Conservation (phyloP, 2,329 filamentous ascomycete species). For the Botryotinia calthae region DNA sequence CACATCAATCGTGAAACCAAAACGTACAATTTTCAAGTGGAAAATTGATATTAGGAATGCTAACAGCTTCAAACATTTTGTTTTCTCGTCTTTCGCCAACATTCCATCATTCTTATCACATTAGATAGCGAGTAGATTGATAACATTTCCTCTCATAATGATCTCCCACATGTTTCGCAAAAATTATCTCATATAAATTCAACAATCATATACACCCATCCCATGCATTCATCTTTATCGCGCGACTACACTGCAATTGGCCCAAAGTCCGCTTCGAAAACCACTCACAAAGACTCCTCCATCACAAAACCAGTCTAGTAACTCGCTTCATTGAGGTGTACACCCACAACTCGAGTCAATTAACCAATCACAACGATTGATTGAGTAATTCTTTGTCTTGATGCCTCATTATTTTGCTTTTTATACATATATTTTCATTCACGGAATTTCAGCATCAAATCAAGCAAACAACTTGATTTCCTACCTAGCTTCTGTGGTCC, state of each 20-base stretch:
- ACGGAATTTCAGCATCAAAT: rapidly evolving
- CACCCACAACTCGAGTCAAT: background rate
- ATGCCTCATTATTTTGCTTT: rapidly evolving
- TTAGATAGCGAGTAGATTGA: background rate
- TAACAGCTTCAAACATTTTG: background rate
- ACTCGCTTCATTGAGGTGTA: background rate
- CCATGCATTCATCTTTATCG: background rate
- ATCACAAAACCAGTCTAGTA: background rate
- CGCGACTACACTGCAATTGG: background rate
- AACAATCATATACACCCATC: background rate
- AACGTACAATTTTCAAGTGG: background rate
- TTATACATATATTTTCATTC: background rate
- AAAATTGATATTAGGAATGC: background rate
- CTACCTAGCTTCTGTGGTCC: background rate
- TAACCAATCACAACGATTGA: background rate
- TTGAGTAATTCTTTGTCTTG: background rate
- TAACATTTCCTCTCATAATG: background rate
- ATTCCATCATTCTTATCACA: background rate
- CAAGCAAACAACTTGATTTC: background rate
- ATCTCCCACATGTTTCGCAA: background rate
- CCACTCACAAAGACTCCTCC: background rate
- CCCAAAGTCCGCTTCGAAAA: background rate
- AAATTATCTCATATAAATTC: background rate
- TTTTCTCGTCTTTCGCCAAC: background rate
- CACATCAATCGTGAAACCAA: background rate